Base-by-base conservation (phyloP, 2,329 filamentous ascomycete genomes). In the Aspergillus costaricaensis region DNA sequence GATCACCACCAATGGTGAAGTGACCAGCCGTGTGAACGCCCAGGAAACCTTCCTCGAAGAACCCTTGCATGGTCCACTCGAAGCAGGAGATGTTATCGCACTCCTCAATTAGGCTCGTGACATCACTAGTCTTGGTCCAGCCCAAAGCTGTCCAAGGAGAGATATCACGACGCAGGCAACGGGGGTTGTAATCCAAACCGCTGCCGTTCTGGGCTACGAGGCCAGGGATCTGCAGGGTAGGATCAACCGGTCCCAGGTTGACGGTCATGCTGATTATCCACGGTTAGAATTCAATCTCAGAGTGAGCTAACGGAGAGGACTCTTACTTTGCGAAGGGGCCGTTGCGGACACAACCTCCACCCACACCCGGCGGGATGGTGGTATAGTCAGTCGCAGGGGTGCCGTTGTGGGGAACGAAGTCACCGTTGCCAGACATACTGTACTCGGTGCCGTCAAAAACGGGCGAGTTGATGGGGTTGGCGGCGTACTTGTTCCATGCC, bases 21-120 rank as follows among this genome's bases (percentile, higher is more conserved):
- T 83, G 81, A 2, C 79, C 80, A 2, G 68, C 79, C 1, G 74
- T 76, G 60, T 83, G 81, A 5, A 81, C 73, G 21, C 78, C 78
- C 32, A 75, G 70, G 27, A 62, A 65, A 1, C 59, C 77, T 7
- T 80, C 79, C 60, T 61, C 59, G 25, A 63, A 64, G 21, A 63
- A 57, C 4, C 68, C 68, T 55, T 68, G 68, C 54, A 70, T 64
- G 21, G 44, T 57, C 15, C 44, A 58, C 55, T 69, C 64, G 55
- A 68, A 70, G 50, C 56, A 21, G 19, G 58, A 57, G 53, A 77
- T 68, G 44, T 71, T 64, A 2, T 60, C 56, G 55, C 65, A 60
- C 17, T 65, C 60, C 0, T 51, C 30, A 57, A 72, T 65, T 14
- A 72, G 53, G 30, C 59, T 60, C 17, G 63, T 55, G 4, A 72